Conservation (phyloP, 2,329 filamentous ascomycete species). For the Phialophora expanda region DNA sequence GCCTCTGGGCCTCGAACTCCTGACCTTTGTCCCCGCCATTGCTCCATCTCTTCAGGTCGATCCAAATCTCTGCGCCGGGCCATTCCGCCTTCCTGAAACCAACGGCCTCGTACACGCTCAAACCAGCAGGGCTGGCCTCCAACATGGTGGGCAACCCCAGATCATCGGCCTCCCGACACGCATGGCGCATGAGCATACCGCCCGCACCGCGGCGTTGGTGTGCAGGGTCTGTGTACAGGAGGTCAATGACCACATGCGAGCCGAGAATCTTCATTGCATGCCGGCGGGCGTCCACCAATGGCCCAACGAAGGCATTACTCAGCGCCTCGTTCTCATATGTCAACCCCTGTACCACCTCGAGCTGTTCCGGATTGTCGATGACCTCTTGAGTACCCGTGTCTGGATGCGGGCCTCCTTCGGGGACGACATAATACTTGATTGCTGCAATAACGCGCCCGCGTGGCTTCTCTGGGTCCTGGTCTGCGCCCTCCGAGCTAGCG, state of each 20-base stretch:
- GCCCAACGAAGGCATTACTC: slow-evolving; percentile 1
- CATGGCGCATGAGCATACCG: slow-evolving; percentile 27
- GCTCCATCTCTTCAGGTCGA: slow-evolving; percentile 28
- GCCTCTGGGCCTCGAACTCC: slow-evolving; percentile 20
- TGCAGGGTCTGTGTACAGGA: slow-evolving; percentile 25
- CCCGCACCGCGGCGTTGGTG: slow-evolving; percentile 32
- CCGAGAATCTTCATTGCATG: slow-evolving; percentile 5
- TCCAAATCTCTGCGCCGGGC: slow-evolving; percentile 26
- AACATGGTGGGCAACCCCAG: slow-evolving; percentile 18
- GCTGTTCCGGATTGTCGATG: slow-evolving; percentile 7
- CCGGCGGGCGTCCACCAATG: slow-evolving; percentile 15
- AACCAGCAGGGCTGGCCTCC: slow-evolving; percentile 28
- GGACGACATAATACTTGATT: slow-evolving; percentile 25
- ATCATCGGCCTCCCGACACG: slow-evolving; percentile 22
- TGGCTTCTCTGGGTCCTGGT: neutral
- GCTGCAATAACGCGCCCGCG: slow-evolving; percentile 24
- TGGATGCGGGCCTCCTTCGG: slow-evolving; percentile 2
- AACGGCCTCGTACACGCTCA: slow-evolving; percentile 24
- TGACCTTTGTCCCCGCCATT: slow-evolving; percentile 28
- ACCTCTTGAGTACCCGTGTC: slow-evolving; percentile 7
- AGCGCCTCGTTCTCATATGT: slow-evolving; percentile 15
- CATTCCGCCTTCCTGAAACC: slow-evolving; percentile 21
- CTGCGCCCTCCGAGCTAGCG: neutral
- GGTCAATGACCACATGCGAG: slow-evolving; percentile 26
- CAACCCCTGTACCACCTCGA: neutral